Evolutionary conservation across 495 filamentous ascomycete species (phyloP), one percentile per base, ranked within the genome.

Genomic region (Stereocaulon alpinum): DNA sequence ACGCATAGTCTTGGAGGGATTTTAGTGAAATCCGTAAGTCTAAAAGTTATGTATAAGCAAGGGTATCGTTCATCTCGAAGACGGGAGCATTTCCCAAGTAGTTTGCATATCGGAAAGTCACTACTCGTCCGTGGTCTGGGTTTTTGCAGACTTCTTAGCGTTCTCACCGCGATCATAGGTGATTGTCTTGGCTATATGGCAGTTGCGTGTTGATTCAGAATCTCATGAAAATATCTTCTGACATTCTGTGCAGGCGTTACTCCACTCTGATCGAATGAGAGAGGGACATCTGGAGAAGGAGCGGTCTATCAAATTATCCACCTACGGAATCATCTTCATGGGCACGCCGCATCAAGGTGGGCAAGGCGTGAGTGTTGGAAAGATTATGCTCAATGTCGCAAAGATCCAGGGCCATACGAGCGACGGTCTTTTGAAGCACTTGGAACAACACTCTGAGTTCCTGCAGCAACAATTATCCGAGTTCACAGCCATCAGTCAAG

Each of bases 1-100:
- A 67, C 67, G 0, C 71, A 72, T 61, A 73, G 71, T 43, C 50
- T 69, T 14, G 71, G 71, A 30, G 68, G 72, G 7, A 60, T 63
- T 10, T 20, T 73, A 22, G 66, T 73, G 9, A 73, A 73, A 41
- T 63, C 61, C 56, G 68, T 70, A 70, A 43, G 60, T 18, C 29
- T 10, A 17, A 6, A 9, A 7, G 7, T 37, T 1, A 37, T 37
- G 3, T 37, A 37, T 6, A 37, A 10, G 34, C 34, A 37, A 37
- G 1, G 34, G 2, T 37, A 37, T 37, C 34, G 12, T 10, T 37
- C 34, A 37, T 12, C 34, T 12, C 34, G 34, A 37, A 37, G 34
- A 10, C 12, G 7, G 3, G 34, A 37, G 34, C 34, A 37, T 7
- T 37, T 37, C 34, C 34, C 34, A 1, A 37, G 4, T 37, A 37